Evolutionary conservation across 768 basidiomycete species (phyloP).

Genomic region (Xerocomus potaroensis): DNA sequence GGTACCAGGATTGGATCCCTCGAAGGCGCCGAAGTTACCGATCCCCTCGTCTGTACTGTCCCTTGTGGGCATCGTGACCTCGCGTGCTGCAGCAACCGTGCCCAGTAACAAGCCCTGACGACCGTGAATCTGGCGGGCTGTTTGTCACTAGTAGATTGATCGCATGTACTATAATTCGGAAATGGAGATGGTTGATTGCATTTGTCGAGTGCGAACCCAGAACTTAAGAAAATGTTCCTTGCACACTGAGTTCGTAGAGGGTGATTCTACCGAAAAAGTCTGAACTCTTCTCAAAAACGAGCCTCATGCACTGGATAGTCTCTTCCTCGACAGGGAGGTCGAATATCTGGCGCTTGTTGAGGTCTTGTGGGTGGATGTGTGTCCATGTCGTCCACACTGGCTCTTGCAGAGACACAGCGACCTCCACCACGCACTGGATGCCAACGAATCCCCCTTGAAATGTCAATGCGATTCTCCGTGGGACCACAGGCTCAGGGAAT

Average conservation of each 20-base stretch:
- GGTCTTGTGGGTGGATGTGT: conserved; percentile 72
- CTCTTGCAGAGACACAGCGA: conserved; percentile 30
- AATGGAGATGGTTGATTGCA: conserved; percentile 29
- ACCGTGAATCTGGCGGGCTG: too few relatives aligned
- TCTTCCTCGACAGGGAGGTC: conserved; percentile 35
- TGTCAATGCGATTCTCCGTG: conserved; percentile 53
- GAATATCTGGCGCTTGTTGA: conserved; percentile 70
- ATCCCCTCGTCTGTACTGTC: too few relatives aligned
- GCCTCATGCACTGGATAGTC: conserved; percentile 45
- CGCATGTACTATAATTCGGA: conserved; percentile 12
- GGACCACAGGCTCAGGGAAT: conserved; percentile 51
- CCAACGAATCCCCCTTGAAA: conserved; percentile 90
- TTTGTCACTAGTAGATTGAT: background rate
- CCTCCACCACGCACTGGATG: conserved; percentile 52
- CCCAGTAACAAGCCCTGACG: too few relatives aligned
- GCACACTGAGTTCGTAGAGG: conserved; percentile 55
- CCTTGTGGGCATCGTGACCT: too few relatives aligned
- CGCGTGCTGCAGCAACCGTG: too few relatives aligned
- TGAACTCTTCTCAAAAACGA: conserved; percentile 77
- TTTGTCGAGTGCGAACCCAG: conserved; percentile 8
- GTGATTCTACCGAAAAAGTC: conserved; percentile 83
- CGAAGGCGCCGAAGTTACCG: background rate
- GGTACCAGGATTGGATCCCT: background rate
- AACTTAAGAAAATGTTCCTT: conserved; percentile 20
- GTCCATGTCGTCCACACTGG: conserved; percentile 48